Conservation (phyloP, 176 grass and related monocot species). For the Puccinellia tenuiflora region DNA sequence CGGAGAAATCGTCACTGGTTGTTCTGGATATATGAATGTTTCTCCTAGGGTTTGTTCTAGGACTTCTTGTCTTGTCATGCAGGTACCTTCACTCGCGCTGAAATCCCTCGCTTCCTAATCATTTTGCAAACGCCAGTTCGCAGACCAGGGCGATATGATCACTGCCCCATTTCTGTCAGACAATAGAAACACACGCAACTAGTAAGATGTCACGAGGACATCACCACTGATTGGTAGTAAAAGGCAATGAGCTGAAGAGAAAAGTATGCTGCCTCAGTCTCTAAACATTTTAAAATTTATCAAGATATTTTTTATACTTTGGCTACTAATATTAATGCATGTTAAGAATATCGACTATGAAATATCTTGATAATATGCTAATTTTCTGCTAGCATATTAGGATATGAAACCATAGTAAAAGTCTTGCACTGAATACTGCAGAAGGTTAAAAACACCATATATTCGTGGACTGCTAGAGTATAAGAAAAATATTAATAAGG, state of each 20-base stretch:
- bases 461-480: background rate
- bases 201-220: background rate
- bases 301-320: background rate
- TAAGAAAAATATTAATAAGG: background rate
- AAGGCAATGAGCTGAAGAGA: background rate
- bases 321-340: background rate
- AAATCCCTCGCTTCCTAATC: background rate
- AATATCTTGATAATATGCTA: background rate
- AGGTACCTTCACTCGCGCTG: background rate
- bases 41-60: conserved; percentile 1
- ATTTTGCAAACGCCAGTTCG: conserved; percentile 61
- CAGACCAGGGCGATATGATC: conserved; percentile 86
- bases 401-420: background rate
- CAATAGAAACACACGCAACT: conserved; percentile 8
- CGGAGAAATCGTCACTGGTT: background rate
- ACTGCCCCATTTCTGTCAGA: conserved; percentile 84
- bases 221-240: background rate
- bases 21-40: background rate
- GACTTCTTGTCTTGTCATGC: background rate
- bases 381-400: background rate
- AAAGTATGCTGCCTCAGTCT: background rate
- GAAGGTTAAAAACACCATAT: background rate
- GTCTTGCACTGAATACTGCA: background rate
- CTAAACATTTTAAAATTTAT: conserved; percentile 3
- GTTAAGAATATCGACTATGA: background rate